These are phyloP conservation scores for Candida ascalaphidarum DNA, from an alignment of 805 yeast species.

Conservation along the genomic window DNA sequence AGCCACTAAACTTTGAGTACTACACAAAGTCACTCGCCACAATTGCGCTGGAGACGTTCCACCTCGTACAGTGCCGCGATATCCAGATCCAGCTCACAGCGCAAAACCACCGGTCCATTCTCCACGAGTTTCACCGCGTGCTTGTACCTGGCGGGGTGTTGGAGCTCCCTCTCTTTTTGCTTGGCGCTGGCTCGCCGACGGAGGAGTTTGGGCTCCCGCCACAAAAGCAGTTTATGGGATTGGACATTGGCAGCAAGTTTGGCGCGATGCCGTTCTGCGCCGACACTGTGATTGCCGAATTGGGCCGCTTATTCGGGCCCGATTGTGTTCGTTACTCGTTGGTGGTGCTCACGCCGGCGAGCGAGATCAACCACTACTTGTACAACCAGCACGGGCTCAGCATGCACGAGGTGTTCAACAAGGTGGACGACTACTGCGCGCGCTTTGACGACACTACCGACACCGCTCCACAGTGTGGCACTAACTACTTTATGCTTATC, in stretches of 20 bases:
- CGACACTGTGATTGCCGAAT: slow-evolving; percentile 12
- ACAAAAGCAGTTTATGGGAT: slow-evolving; percentile 2
- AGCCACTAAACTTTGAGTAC: slow-evolving; percentile 9
- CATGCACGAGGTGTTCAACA: slow-evolving; percentile 25
- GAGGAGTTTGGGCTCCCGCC: no score
- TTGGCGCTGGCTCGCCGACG: background rate
- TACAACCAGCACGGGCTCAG: slow-evolving; percentile 18
- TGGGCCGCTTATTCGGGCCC: slow-evolving; percentile 21
- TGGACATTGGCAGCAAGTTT: slow-evolving; percentile 5
- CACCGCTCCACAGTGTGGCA: slow-evolving; percentile 3
- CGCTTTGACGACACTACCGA: slow-evolving; percentile 8
- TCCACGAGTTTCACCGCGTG: slow-evolving; percentile 26
- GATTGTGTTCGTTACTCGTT: slow-evolving; percentile 22
- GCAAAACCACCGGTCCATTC: slow-evolving; percentile 13
- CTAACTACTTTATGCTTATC: background rate
- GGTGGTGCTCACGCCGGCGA: slow-evolving; percentile 18
- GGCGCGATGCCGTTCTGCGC: slow-evolving; percentile 18
- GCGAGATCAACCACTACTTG: slow-evolving; percentile 22
- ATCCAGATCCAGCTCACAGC: slow-evolving; percentile 21
- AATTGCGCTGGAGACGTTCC: slow-evolving; percentile 21
- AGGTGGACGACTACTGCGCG: slow-evolving; percentile 17
- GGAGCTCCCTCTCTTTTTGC: slow-evolving; percentile 18
- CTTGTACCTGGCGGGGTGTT: slow-evolving; percentile 26
- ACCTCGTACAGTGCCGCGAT: slow-evolving; percentile 29
- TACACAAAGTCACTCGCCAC: slow-evolving; percentile 12